Base-by-base conservation (phyloP, 768 basidiomycete genomes). In the Lactifluus subvellereus region DNA sequence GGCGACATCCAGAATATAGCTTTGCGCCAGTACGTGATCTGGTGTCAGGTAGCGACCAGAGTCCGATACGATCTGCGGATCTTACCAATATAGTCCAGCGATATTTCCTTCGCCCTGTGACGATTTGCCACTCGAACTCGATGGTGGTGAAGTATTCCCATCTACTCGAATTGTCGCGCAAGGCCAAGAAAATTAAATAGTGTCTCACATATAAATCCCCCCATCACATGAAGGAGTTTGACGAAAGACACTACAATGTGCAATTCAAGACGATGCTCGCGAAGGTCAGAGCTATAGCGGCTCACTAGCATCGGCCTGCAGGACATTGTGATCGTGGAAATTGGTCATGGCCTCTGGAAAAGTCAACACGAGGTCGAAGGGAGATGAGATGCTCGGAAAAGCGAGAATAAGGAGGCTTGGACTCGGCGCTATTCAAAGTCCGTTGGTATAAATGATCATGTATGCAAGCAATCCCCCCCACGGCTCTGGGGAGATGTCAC, bases 121-220 rank as follows among this genome's bases (percentile, higher is more conserved):
- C n/a, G 16, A 65, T 57, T 22, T 65, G 49, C 64, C 64, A 65
- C n/a, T 65, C 64, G 51, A 65, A 65, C 54, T 51, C 56, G 7
- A 65, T 8, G 37, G 49, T 35, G 11, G 51, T 57, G 45, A 65
- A 14, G 40, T 32, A 65, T 14, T 65, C 64, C 64, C 60, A 65
- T 48, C 64, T 65, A n/a, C 37, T 10, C 6, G 20, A 11, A 43
- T 61, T 53, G 20, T 47, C 18, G 20, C 18, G 11, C 33, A 53
- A 9, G 27, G 10, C 8, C 13, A 48, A 37, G 43, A 20, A 20
- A 49, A 38, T n/a, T 0, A 18, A 4, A n/a, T 20, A 13, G 14
- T 5, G 27, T 4, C 62, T 40, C 11, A 63, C 62, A 63, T 48
- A 52, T 63, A 63, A 37, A 63, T 32, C 16, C 62, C 62, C 57